Evolutionary conservation across 495 filamentous ascomycete species (phyloP), one percentile per base, ranked within the genome.

Genomic region (Tuber microsphaerosporum): DNA sequence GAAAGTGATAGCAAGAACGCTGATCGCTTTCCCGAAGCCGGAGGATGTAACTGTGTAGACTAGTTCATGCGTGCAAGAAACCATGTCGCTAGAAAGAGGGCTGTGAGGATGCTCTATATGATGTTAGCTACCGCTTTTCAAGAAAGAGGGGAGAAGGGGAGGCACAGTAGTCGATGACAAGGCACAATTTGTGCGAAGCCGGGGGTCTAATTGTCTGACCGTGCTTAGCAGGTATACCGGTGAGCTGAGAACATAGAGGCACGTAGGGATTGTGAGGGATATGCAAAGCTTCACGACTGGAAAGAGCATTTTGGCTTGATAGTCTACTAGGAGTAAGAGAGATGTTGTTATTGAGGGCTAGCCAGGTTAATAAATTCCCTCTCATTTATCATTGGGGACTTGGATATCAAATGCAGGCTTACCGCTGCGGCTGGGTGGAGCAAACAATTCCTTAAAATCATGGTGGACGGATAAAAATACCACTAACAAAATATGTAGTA

Each of bases 211-310:
- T 20, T 79, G 70, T 46, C 75, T 45, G 51, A 61, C 51, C 9
- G 76, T 79, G 70, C 75, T 73, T 7, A 79, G 70, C 31, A 79
- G 76, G 45, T 75, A 79, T 17, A 79, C 72, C 41, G 75, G 77
- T 7, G 72, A 70, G 17, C 72, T 69, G 45, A 79, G 70, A 17
- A 71, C 45, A 56, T 79, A 79, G 76, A 79, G 19, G 3, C 70
- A 46, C 7, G 69, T 72, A 16, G 77, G 77, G 73, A 79, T n/a
- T 41, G 79, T 76, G 41, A 79, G 78, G 76, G 69, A 56, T 45
- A 79, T 61, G 41, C 76, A 74, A 20, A 79, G 61, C 41, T 79
- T 79, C 51, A 79, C 73, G 42, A 69, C 19, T 70, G 78, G 69
- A 42, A 75, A 75, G 44, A 75, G 51, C 51, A 61, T 61, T 31